Evolutionary conservation across 2,329 filamentous ascomycete species (phyloP).

Genomic region (Venturia carpophila): DNA sequence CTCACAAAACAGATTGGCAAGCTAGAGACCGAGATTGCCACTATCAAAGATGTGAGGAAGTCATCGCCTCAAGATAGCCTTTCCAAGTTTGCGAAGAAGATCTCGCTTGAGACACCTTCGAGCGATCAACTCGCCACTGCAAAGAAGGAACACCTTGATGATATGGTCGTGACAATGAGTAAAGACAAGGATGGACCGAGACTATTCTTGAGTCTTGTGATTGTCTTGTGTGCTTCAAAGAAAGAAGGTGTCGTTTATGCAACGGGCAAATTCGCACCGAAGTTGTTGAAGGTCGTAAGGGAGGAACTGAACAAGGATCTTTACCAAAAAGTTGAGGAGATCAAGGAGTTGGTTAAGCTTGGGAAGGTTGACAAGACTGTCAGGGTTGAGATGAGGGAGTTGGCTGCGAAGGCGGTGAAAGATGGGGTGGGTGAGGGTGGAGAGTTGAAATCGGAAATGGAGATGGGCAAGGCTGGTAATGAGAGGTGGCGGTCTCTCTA

Average conservation of each 20-base stretch:
- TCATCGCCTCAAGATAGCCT: slow-evolving; percentile 3
- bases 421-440: not conserved
- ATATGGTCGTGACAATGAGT: slow-evolving; percentile 30
- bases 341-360: slow-evolving; percentile 33
- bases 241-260: slow-evolving; percentile 32
- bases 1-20: slow-evolving; percentile 28
- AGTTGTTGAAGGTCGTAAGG: slow-evolving; percentile 32
- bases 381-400: slow-evolving; percentile 27
- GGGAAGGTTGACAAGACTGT: slow-evolving; percentile 28
- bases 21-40: slow-evolving; percentile 24
- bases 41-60: slow-evolving; percentile 15
- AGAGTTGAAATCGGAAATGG: not conserved
- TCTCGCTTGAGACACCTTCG: slow-evolving; percentile 23
- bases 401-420: slow-evolving; percentile 20
- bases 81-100: slow-evolving; percentile 28
- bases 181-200: slow-evolving; percentile 31
- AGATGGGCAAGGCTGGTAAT: not conserved
- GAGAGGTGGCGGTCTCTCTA: not conserved
- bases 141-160: slow-evolving; percentile 27
- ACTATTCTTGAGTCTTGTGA: slow-evolving; percentile 31
- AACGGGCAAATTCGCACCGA: slow-evolving; percentile 35
- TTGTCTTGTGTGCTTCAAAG: slow-evolving; percentile 29
- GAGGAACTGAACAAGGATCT: slow-evolving; percentile 22
- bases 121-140: slow-evolving; percentile 19
- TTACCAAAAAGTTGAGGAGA: slow-evolving; percentile 28